phyloP scores from a whole-genome alignment of 257 asterid genomes.

The Solanum chmielewskii region DNA sequence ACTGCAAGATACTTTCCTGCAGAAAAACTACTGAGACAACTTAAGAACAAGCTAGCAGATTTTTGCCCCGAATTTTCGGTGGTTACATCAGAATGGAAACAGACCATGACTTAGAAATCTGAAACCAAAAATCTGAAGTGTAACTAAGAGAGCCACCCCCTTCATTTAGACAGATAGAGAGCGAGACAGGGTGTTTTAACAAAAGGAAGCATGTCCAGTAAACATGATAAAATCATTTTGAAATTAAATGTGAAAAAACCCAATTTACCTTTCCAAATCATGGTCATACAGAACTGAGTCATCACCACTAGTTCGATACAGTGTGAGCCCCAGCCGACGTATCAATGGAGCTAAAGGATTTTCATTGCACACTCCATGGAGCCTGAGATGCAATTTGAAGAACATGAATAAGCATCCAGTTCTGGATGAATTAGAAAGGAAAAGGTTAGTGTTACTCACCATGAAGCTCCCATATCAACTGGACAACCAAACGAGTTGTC shows the following conservation, averaged over 20 bases:
- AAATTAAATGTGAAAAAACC: background rate
- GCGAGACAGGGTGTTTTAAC: background rate
- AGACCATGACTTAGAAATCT: background rate
- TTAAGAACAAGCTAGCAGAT: background rate
- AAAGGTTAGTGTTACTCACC: constrained; percentile 28
- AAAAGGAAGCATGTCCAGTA: background rate
- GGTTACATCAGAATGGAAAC: background rate
- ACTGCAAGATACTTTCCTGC: background rate
- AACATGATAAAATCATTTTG: background rate
- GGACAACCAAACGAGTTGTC: constrained; percentile 96
- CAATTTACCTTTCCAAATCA: constrained; percentile 80
- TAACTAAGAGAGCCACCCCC: background rate
- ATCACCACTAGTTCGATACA: constrained; percentile 94
- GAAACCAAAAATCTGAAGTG: background rate
- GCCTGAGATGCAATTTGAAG: constrained; percentile 32
- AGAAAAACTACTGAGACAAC: background rate
- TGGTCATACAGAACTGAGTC: constrained; percentile 90
- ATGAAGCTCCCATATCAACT: constrained; percentile 98
- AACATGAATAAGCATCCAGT: background rate
- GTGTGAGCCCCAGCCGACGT: constrained; percentile 68
- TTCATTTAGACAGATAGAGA: background rate
- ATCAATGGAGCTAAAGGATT: constrained; percentile 92
- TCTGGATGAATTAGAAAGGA: background rate
- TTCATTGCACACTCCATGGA: constrained; percentile 97
- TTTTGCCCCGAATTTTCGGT: background rate